A percentile compares a stretch with the other conserved stretches of the same genome.
These are phyloP conservation scores for Xerocomellus chrysenteron DNA, from an alignment of 768 basidiomycete genomes.

Conservation along the genomic window DNA sequence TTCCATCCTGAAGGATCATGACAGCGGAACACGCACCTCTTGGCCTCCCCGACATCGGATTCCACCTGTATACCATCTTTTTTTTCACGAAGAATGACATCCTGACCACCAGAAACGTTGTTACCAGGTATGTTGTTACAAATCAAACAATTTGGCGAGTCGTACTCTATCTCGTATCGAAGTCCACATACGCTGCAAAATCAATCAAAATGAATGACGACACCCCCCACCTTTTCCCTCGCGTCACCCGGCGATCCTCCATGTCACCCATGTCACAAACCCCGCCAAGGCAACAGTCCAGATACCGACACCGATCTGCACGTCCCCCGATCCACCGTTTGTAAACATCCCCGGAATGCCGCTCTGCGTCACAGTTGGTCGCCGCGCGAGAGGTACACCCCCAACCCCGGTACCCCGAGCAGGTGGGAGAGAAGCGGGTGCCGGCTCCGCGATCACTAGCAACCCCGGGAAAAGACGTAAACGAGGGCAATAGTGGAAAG, in stretches of 20 bases:
- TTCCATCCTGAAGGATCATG: constrained; percentile 11
- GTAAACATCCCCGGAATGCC: not conserved
- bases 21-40: constrained; percentile 11
- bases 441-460: constrained; percentile 40
- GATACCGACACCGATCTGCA: constrained; percentile 9
- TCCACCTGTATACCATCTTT: constrained; percentile 29
- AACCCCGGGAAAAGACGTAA: not conserved
- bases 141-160: not conserved
- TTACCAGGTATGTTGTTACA: constrained; percentile 5
- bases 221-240: not conserved
- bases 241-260: constrained; percentile 14
- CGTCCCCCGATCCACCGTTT: constrained; percentile 17
- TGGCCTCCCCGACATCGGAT: constrained; percentile 8
- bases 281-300: constrained; percentile 19
- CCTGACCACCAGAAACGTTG: constrained; percentile 33
- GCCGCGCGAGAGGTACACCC: constrained; percentile 30
- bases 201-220: not conserved
- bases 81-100: constrained; percentile 49
- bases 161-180: not conserved
- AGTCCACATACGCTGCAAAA: not conserved
- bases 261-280: constrained; percentile 20
- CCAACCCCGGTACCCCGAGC: constrained; percentile 24
- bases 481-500: not conserved
- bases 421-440: constrained; percentile 36
- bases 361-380: constrained; percentile 14